These are phyloP conservation scores for Sugiyamaella americana DNA, from an alignment of 805 yeast genomes.

Conservation along the genomic window DNA sequence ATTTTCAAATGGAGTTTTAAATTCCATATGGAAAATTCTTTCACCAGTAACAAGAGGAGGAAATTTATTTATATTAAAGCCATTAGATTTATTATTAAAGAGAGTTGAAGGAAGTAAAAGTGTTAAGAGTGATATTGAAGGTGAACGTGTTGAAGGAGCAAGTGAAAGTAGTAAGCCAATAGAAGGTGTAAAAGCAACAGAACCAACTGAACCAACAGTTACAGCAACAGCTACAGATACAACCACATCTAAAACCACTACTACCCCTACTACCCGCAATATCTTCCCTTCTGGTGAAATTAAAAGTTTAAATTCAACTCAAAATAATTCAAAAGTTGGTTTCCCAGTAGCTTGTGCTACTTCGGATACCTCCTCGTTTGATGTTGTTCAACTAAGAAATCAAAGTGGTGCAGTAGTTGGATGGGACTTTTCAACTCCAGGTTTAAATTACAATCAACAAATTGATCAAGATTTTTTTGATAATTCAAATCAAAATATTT, in stretches of 20 bases:
- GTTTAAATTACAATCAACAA: background rate
- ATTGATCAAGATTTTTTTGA: background rate
- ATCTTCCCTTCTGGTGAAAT: slow-evolving; percentile 8
- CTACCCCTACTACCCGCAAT: background rate
- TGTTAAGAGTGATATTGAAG: too few species aligned
- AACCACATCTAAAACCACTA: too few species aligned
- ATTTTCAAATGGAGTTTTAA: background rate
- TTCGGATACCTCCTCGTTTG: slow-evolving; percentile 14
- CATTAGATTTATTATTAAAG: background rate
- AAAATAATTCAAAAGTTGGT: slow-evolving; percentile 6
- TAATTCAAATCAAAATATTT: slow-evolving; percentile 2
- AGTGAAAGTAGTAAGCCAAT: too few species aligned
- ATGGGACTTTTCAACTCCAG: slow-evolving; percentile 14
- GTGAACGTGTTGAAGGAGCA: too few species aligned
- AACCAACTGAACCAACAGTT: too few species aligned
- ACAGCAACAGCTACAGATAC: too few species aligned
- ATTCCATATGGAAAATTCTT: background rate
- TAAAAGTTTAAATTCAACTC: slow-evolving; percentile 5
- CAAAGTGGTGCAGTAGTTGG: slow-evolving; percentile 19
- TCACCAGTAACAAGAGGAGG: background rate
- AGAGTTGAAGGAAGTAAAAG: too few species aligned
- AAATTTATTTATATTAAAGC: background rate
- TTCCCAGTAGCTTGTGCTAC: slow-evolving; percentile 23
- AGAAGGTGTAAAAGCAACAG: too few species aligned
- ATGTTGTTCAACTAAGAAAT: slow-evolving; percentile 15